Evolutionary conservation across 2,329 filamentous ascomycete genomes (phyloP).

Genomic region (Exophiala alcalophila): DNA sequence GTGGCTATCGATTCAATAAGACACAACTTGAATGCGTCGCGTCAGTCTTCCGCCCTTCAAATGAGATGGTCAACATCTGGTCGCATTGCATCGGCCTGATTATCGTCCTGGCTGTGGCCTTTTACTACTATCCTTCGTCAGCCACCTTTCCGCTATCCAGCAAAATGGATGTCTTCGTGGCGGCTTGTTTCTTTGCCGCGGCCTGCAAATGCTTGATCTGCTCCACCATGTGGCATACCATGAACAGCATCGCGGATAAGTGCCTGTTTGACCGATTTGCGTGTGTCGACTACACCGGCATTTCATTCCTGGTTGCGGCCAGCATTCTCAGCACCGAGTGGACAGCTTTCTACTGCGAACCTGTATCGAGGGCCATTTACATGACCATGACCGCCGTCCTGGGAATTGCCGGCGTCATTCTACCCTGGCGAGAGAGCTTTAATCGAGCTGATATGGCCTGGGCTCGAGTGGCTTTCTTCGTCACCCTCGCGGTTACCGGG

Average conservation of each 20-base stretch:
- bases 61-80: slow-evolving; percentile 98
- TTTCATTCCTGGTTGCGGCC: slow-evolving; percentile 88
- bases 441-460: slow-evolving; percentile 91
- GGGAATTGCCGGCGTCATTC: slow-evolving; percentile 80
- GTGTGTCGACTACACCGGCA: slow-evolving; percentile 97
- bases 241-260: slow-evolving; percentile 93
- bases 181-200: slow-evolving; percentile 92
- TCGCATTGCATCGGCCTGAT: slow-evolving; percentile 88
- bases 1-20: slow-evolving; percentile 90
- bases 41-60: slow-evolving; percentile 80
- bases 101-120: slow-evolving; percentile 80
- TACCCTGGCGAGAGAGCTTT: slow-evolving; percentile 95
- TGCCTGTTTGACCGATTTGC: slow-evolving; percentile 90
- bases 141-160: slow-evolving; percentile 82
- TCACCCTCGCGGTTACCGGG: slow-evolving; percentile 80
- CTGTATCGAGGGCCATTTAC: slow-evolving; percentile 78
- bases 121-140: slow-evolving; percentile 92
- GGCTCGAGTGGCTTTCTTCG: slow-evolving; percentile 87
- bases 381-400: slow-evolving; percentile 77
- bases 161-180: slow-evolving; percentile 84
- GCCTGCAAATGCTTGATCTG: slow-evolving; percentile 93
- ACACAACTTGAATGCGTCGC: slow-evolving; percentile 84
- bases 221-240: slow-evolving; percentile 96
- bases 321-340: slow-evolving; percentile 99
- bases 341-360: slow-evolving; percentile 98